Percentiles rank a stretch among this genome's conserved stretches.
These are phyloP conservation scores for Candida gorgasii DNA, from an alignment of 805 yeast genomes.

Conservation along the genomic window DNA sequence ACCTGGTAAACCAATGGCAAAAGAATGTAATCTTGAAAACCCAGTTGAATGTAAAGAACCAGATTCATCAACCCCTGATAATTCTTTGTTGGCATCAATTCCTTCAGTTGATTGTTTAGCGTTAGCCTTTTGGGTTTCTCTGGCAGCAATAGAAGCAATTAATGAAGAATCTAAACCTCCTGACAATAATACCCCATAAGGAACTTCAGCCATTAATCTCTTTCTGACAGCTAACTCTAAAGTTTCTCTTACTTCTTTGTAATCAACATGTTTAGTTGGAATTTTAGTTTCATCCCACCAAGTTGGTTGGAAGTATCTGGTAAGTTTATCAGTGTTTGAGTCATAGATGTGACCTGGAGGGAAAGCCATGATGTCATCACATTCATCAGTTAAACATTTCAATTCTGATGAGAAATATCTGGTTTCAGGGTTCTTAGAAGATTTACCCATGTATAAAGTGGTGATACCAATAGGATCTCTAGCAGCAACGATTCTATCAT, in stretches of 20 bases:
- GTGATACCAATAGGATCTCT: constrained; percentile 98
- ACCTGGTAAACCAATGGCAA: constrained; percentile 94
- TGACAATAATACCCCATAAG: constrained; percentile 94
- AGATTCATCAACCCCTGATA: constrained; percentile 89
- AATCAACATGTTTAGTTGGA: constrained; percentile 78
- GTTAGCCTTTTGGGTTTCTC: constrained; percentile 85
- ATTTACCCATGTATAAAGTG: constrained; percentile 92
- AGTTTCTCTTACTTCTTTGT: constrained; percentile 66
- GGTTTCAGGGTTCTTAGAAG: constrained; percentile 66
- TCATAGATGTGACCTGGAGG: constrained; percentile 99
- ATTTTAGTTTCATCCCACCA: constrained; percentile 88
- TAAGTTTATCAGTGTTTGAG: constrained; percentile 79
- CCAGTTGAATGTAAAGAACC: constrained; percentile 84
- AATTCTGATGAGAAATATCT: constrained; percentile 92
- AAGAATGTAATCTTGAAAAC: constrained; percentile 81
- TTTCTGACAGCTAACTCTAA: constrained; percentile 96
- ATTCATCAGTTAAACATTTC: constrained; percentile 90
- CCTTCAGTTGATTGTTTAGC: constrained; percentile 40
- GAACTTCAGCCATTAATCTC: constrained; percentile 99
- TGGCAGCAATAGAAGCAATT: constrained; percentile 95
- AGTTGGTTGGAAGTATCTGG: constrained; percentile 86
- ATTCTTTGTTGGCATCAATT: constrained; percentile 62
- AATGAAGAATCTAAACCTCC: constrained; percentile 98
- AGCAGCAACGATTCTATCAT: constrained; percentile 91
- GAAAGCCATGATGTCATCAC: constrained; percentile 90